Evolutionary conservation across 108 stramenopile genomes (phyloP).

Genomic region (Cyclotella kingstonii): DNA sequence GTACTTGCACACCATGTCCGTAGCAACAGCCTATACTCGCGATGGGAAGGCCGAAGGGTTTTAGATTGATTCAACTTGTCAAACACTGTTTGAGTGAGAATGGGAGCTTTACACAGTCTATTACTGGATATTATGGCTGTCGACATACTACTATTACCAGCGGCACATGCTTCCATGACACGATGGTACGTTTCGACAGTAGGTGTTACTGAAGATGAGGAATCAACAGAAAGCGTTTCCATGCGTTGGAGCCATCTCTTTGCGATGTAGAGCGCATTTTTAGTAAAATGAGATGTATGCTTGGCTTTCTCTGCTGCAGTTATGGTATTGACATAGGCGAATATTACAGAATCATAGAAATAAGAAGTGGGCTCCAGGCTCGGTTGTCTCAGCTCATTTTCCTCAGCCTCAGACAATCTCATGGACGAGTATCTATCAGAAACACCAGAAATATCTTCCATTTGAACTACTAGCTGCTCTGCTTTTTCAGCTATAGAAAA

Average conservation of each 20-base stretch:
- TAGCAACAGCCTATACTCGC: conserved; percentile 55
- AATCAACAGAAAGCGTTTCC: conserved; percentile 35
- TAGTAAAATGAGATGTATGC: conserved; percentile 23
- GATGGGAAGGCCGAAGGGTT: conserved; percentile 19
- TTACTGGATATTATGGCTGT: no score
- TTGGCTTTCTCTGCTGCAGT: conserved; percentile 23
- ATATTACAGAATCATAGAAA: conserved; percentile 41
- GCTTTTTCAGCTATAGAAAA: no score
- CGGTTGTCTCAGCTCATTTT: conserved; percentile 8
- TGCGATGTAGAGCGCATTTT: conserved; percentile 37
- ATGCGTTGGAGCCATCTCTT: conserved; percentile 44
- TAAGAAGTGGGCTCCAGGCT: conserved; percentile 33
- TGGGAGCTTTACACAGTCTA: conserved; percentile 19
- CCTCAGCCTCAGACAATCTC: conserved; percentile 17
- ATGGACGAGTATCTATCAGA: conserved; percentile 43
- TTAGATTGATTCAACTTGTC: conserved; percentile 42
- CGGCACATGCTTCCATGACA: conserved; percentile 42
- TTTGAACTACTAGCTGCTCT: conserved; percentile 39
- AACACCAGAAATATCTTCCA: conserved; percentile 47
- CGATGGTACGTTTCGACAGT: conserved; percentile 44
- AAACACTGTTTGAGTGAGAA: conserved; percentile 40
- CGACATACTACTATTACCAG: conserved; percentile 7
- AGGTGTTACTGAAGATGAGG: conserved; percentile 19
- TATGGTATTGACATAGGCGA: conserved; percentile 28
- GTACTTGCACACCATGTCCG: conserved; percentile 60